Conservation (phyloP, 2,329 filamentous ascomycete species). For the Fusarium pilosicola region DNA sequence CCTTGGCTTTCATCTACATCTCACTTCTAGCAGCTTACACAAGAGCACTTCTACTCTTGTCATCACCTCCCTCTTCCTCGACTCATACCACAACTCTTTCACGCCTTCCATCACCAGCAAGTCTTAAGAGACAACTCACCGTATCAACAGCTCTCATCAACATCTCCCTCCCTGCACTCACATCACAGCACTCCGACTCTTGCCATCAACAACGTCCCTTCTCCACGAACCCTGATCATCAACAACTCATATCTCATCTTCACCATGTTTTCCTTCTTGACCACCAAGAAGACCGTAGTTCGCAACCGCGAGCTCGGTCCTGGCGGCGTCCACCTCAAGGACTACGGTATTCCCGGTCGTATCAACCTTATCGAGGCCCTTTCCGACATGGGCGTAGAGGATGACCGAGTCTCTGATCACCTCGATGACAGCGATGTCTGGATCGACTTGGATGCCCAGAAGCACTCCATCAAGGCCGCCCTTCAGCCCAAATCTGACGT, state of each 20-base stretch:
- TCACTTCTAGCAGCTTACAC: neutral
- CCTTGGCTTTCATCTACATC: fast-evolving
- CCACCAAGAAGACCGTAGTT: neutral
- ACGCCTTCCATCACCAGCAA: no score
- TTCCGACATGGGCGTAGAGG: neutral
- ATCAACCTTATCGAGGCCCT: neutral
- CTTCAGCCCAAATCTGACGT: neutral
- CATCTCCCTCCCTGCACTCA: neutral
- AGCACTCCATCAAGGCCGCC: neutral
- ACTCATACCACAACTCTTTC: neutral
- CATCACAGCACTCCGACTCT: no score
- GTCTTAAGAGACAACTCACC: neutral
- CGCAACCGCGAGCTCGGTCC: neutral
- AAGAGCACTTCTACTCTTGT: no score
- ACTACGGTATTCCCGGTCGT: neutral
- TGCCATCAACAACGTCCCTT: neutral
- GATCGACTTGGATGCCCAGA: neutral
- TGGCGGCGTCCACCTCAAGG: neutral
- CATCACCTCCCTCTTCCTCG: fast-evolving
- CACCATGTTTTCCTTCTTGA: neutral
- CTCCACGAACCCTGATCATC: neutral
- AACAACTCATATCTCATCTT: fast-evolving
- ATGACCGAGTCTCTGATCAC: neutral
- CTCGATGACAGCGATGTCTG: neutral
- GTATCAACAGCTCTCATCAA: neutral